A percentile compares a stretch with the other conserved stretches of the same genome.
phyloP scores from a whole-genome alignment of 352 stramenopile genomes.

The Stephanocyclus meneghinianus region DNA sequence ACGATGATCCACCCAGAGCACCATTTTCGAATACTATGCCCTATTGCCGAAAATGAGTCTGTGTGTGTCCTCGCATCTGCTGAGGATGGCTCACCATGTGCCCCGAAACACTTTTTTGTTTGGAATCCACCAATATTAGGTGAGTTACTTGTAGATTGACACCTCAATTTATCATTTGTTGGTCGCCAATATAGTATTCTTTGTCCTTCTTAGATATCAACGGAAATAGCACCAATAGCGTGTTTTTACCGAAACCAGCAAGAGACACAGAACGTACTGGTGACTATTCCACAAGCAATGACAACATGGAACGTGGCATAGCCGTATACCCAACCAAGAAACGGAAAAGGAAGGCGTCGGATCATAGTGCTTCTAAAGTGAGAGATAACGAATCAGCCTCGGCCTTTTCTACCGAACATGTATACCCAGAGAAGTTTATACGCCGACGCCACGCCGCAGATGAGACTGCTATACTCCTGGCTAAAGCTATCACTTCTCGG shows the following conservation, averaged over 20 bases:
- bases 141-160: neutral
- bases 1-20: slow-evolving; percentile 91
- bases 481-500: slow-evolving; percentile 86
- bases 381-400: neutral
- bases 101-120: slow-evolving; percentile 91
- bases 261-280: neutral
- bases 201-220: slow-evolving; percentile 11
- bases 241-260: slow-evolving; percentile 44
- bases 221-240: slow-evolving; percentile 45
- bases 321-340: neutral
- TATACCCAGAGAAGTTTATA: slow-evolving; percentile 27
- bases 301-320: slow-evolving; percentile 12
- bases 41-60: slow-evolving; percentile 64
- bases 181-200: neutral
- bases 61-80: slow-evolving; percentile 83
- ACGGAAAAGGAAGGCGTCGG: neutral
- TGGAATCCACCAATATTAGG: slow-evolving; percentile 88
- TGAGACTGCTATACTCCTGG: slow-evolving; percentile 89
- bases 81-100: slow-evolving; percentile 88
- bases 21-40: slow-evolving; percentile 91
- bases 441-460: slow-evolving; percentile 72
- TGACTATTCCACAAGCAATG: neutral
- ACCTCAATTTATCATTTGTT: neutral
- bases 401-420: slow-evolving; percentile 13
- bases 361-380: neutral